Evolutionary conservation across 225 moss, liverwort and hornwort species (phyloP).

Genomic region (Pleurozium schreberi): DNA sequence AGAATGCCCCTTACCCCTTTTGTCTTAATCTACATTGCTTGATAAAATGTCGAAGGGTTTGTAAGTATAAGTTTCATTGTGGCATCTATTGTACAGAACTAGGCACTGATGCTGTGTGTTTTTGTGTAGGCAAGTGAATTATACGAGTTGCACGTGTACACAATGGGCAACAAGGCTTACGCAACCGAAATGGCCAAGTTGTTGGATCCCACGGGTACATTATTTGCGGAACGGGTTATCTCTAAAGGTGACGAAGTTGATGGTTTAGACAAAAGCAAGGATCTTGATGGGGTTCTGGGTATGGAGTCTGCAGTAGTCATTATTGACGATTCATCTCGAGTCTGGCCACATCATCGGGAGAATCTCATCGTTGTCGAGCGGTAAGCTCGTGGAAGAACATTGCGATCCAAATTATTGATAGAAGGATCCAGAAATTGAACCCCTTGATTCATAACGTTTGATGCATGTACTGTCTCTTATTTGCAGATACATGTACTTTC

Average conservation of each 20-base stretch:
- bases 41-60: neutral
- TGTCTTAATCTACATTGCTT: neutral
- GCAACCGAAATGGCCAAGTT: slow-evolving; percentile 99
- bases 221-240: slow-evolving; percentile 90
- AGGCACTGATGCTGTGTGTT: neutral
- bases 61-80: neutral
- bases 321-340: slow-evolving; percentile 96
- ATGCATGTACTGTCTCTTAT: slow-evolving; percentile 16
- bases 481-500: slow-evolving; percentile 98
- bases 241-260: slow-evolving; percentile 99
- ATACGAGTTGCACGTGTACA: slow-evolving; percentile 94
- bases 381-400: slow-evolving; percentile 29
- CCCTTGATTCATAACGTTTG: neutral
- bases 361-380: slow-evolving; percentile 99
- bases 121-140: slow-evolving; percentile 85
- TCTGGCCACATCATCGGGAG: slow-evolving; percentile 98
- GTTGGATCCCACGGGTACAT: slow-evolving; percentile 79
- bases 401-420: neutral
- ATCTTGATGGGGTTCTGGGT: slow-evolving; percentile 95
- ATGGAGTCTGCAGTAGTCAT: slow-evolving; percentile 99
- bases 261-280: slow-evolving; percentile 83
- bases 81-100: neutral
- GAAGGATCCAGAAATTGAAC: neutral
- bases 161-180: slow-evolving; percentile 99
- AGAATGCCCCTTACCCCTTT: neutral